Evolutionary conservation across 108 stramenopile genomes (phyloP), one percentile per base, ranked within the genome.

Genomic region (Pseudonitzschia multistriata): DNA sequence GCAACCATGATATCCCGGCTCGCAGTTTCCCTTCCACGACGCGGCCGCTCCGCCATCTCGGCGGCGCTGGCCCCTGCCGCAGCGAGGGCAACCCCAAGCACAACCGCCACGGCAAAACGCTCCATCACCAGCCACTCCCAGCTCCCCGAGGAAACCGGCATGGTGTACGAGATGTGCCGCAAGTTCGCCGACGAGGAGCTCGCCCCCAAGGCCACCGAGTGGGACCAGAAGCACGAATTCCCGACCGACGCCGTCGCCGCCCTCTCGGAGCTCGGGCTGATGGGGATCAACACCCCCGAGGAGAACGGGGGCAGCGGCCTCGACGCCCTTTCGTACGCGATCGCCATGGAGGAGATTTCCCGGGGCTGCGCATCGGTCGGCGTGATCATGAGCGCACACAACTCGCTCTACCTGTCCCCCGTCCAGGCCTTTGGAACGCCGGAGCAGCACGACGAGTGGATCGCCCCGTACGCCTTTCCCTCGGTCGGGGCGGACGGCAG

Each of bases 261-360:
- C 39, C 68, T 92, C 67, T 87, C 88, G 4, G 96, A 97, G 67
- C 84, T 97, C n/a, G 98, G 98, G 28, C 50, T 99, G 36, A 97
- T 99, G 97, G 98, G 98, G 1, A 94, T 99, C 70, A 90, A 93
- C 55, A 89, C 92, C 29, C 66, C 78, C 21, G 71, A 76, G 24
- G 90, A 96, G 13, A 74, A 84, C 53, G 89, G 88, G 11, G 98
- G 98, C 17, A 81, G 85, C 30, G 98, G 85, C 50, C 81, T 99
- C 62, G 98, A 99, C 83, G 91, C 95, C 47, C 65, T 99, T 28
- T 83, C 91, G 37, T 99, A 99, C 72, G 98, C 98, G 48, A 97
- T 99, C 74, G 98, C 97, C 55, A 97, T 99, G 91, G 98, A 99
- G 72, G 98, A 99, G 79, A 96, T 99, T 56, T 89, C 87, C 56